Evolutionary conservation across 2,329 filamentous ascomycete species (phyloP), one percentile per base, ranked within the genome.

Genomic region (Ophiostoma sp.): DNA sequence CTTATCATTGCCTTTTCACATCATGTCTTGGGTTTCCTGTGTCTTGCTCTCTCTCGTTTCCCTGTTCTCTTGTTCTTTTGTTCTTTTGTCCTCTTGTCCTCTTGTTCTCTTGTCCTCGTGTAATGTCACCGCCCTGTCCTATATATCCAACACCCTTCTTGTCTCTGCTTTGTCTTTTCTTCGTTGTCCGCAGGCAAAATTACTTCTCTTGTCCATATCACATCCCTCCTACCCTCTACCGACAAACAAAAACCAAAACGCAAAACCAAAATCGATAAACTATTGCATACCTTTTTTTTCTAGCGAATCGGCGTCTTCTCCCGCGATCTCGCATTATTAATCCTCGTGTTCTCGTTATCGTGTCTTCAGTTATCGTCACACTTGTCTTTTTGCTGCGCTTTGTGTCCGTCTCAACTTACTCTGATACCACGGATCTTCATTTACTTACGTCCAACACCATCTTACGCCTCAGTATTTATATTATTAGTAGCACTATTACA

Each of bases 91-190:
- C 16, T 9, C 6, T 5, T 14, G 16, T 41, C 5, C 8, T 41
- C 38, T 42, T 16, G 5, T 63, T 42, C 8, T 63, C 41, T 36
- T 40, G 12, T 63, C 42, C 36, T 63, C 16, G 6, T 63, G 8
- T 63, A 18, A 42, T 42, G 60, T 18, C 60, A 16, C 38, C 18
- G 18, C 27, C 60, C 60, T 42, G 38, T 42, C 60, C 27, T 42
- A 63, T 63, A 63, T 63, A 63, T 62, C 60, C 60, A 63, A 63
- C 40, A 42, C 60, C 55, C 18, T 14, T 5, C 38, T n/a, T 63
- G 16, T 63, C 38, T 6, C 18, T 41, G n/a, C 18, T 42, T 42
- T 63, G 2, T 18, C 11, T 12, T 42, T 63, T 8, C n/a, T 27
- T n/a, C 49, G 3, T 11, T 4, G 1, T 4, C 27, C 4, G 8